A percentile compares a stretch with the other conserved stretches of the same genome.
phyloP scores from a whole-genome alignment of 1,284 basidiomycete species.

The Apiotrichum porosum region DNA sequence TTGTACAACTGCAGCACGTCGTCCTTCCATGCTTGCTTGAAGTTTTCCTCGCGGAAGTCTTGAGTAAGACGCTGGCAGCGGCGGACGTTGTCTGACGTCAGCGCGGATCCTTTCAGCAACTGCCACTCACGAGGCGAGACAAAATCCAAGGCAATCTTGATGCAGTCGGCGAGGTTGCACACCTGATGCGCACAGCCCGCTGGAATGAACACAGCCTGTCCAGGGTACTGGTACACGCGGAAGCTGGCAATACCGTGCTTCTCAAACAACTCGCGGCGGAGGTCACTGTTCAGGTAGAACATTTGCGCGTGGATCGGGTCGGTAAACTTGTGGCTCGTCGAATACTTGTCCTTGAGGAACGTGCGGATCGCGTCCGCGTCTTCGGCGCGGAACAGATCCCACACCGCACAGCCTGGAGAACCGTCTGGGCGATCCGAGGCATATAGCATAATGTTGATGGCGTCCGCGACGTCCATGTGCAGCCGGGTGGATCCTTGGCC shows the following conservation, averaged over 20 bases:
- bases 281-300: slow-evolving; percentile 70
- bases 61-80: slow-evolving; percentile 76
- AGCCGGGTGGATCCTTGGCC: slow-evolving; percentile 59
- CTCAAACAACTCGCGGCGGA: slow-evolving; percentile 65
- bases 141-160: slow-evolving; percentile 96
- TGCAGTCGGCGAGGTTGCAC: slow-evolving; percentile 69
- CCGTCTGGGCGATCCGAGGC: slow-evolving; percentile 61
- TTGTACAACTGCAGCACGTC: slow-evolving; percentile 85
- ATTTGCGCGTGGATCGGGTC: slow-evolving; percentile 90
- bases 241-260: slow-evolving; percentile 68
- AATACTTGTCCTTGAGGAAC: slow-evolving; percentile 59
- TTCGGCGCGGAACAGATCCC: slow-evolving; percentile 82
- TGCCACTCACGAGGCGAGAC: slow-evolving; percentile 62
- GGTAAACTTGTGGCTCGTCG: slow-evolving; percentile 14
- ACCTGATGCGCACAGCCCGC: slow-evolving; percentile 94
- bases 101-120: slow-evolving; percentile 3
- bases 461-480: slow-evolving; percentile 96
- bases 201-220: slow-evolving; percentile 93
- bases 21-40: slow-evolving; percentile 82
- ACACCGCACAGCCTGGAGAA: slow-evolving; percentile 72
- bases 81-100: slow-evolving; percentile 71
- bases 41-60: slow-evolving; percentile 86
- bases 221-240: slow-evolving; percentile 80
- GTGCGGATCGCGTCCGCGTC: slow-evolving; percentile 72
- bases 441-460: slow-evolving; percentile 84